Percentiles rank a stretch among this genome's conserved stretches.
These are phyloP conservation scores for Spirogloea muscicola DNA, from an alignment of 139 green algal genomes.

Conservation along the genomic window DNA sequence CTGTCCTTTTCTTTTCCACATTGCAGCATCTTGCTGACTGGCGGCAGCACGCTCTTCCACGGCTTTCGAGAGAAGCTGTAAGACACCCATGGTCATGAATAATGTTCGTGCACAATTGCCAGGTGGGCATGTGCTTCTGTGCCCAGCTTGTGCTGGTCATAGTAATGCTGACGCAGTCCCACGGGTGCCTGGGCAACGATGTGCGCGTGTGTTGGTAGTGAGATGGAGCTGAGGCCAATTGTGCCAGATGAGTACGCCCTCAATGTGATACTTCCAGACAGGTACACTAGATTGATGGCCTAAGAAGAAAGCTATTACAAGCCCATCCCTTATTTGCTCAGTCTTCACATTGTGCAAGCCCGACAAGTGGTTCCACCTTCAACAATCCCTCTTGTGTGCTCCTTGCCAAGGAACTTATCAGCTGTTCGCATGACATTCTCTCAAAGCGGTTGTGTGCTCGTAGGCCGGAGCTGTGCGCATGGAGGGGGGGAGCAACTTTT, in stretches of 20 bases:
- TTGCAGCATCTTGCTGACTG: conserved; percentile 31
- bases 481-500: conserved; percentile 25
- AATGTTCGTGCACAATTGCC: not conserved
- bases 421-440: not conserved
- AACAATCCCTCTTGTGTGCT: not conserved
- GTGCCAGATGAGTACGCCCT: conserved; percentile 44
- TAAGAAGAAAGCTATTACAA: too few species aligned
- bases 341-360: not conserved
- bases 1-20: too few species aligned
- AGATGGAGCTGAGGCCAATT: conserved; percentile 46
- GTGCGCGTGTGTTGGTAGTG: not conserved
- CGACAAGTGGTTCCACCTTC: not conserved
- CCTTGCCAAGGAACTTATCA: not conserved
- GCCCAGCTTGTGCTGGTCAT: not conserved
- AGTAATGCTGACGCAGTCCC: not conserved
- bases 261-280: not conserved
- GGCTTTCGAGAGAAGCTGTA: conserved; percentile 2
- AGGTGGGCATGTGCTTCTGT: not conserved
- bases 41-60: conserved; percentile 35
- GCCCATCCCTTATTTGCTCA: too few species aligned
- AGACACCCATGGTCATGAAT: not conserved
- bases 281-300: too few species aligned
- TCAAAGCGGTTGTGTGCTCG: too few species aligned
- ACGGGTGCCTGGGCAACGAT: not conserved
- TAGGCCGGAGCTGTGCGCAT: conserved; percentile 5